Base-by-base conservation (phyloP, 768 basidiomycete species). In the Tubosaeta sp. region DNA sequence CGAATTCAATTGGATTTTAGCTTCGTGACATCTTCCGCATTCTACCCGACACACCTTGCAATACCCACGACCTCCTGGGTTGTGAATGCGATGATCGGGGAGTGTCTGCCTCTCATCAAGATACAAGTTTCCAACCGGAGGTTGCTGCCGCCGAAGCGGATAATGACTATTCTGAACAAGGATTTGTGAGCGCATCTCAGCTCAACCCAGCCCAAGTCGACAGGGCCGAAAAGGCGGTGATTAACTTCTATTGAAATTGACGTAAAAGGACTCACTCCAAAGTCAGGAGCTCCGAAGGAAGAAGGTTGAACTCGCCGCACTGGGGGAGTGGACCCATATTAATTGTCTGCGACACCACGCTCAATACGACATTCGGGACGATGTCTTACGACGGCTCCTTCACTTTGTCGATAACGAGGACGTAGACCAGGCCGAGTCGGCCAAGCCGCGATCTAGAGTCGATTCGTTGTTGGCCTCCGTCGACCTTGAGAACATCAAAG, bases 11-110 rank as follows among this genome's bases (percentile, higher is more conserved):
- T 14, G 11, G 39, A 34, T 14, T 44, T 19, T 63, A 98, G 89
- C 80, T 98, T 38, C 85, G 86, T 32, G 92, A 94, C 66, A 90
- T 98, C 56, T 98, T 97, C 70, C 85, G 83, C n/a, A 75, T 96
- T 39, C 83, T 94, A 69, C 72, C 76, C 0, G 73, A 83, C 48
- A 94, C 92, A 0, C 71, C 76, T 8, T 94, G 91, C 71, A 87
- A 94, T 54, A 98, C 94, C 2, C 95, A 98, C 60, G 95, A 97
- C 57, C 76, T 97, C 16, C 75, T 97, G 13, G 86, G 82, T 52
- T 98, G 94, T 62, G 73, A 72, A 11, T 95, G 91, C 56, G 79
- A 77, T 45, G 64, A 62, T 18, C 50, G 18, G 24, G 54, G 46
- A 58, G 30, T 19, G 19, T 46, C 48, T 36, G 19, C 39, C 29